These are phyloP conservation scores for Citrus sp. DNA, from an alignment of 345 rosid species.

Conservation along the genomic window DNA sequence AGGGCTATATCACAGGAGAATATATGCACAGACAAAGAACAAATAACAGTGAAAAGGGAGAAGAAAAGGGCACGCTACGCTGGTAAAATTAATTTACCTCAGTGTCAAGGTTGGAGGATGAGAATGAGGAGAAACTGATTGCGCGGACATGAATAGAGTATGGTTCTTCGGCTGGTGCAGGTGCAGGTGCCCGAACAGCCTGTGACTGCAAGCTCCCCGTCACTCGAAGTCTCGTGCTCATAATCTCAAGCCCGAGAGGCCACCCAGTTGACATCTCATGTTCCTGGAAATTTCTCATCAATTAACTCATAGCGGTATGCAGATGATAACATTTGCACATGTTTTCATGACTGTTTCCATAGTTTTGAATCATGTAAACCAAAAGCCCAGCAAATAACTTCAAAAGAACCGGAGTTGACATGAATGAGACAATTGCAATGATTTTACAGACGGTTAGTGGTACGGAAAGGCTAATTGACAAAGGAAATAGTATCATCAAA, in stretches of 20 bases:
- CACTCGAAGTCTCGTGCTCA: conserved; percentile 36
- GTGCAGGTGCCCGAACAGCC: conserved; percentile 20
- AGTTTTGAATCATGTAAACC: too few species aligned
- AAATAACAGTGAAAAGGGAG: background rate
- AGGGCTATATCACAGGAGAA: background rate
- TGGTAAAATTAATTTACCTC: conserved; percentile 31
- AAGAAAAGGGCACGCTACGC: background rate
- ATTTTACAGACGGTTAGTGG: background rate
- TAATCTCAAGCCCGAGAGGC: conserved; percentile 53
- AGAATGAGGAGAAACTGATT: conserved; percentile 37
- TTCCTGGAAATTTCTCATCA: conserved; percentile 27
- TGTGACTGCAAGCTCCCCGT: conserved; percentile 17
- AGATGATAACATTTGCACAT: background rate
- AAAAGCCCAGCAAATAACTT: too few species aligned
- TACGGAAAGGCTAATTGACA: background rate
- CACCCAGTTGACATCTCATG: conserved; percentile 42
- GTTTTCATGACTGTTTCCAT: background rate
- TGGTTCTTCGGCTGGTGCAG: conserved; percentile 5
- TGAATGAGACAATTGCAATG: background rate
- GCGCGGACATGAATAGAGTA: conserved; percentile 24
- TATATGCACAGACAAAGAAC: background rate
- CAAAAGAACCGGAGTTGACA: background rate
- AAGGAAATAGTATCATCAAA: background rate
- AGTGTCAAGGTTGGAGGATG: conserved; percentile 55
- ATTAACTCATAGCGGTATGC: background rate